phyloP scores from a whole-genome alignment of 2,329 filamentous ascomycete genomes.

The Beauveria medogensis region DNA sequence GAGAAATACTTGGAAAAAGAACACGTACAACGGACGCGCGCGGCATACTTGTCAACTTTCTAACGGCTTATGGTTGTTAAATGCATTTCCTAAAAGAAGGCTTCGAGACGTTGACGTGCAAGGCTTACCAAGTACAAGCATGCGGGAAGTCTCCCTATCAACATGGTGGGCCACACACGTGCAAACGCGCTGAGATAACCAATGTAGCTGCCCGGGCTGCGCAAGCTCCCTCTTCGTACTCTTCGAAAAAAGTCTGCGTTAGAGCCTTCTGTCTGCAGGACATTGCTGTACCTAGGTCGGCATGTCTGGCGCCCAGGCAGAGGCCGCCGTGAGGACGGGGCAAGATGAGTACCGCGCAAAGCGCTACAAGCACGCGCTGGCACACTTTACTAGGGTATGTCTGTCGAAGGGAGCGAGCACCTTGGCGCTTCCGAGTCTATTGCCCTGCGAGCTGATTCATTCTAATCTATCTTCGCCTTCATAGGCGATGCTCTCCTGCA shows the following conservation, averaged over 20 bases:
- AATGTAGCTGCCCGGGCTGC: neutral
- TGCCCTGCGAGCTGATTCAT: neutral
- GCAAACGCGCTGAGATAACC: constrained; percentile 1
- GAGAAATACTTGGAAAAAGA: no score
- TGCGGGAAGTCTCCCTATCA: neutral
- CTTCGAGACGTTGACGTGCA: no score
- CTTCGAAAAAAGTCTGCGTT: neutral
- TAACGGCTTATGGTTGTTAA: neutral
- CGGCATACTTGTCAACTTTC: no score
- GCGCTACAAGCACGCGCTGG: constrained; percentile 27
- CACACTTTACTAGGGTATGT: constrained; percentile 29
- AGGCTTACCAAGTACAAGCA: no score
- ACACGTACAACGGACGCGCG: no score
- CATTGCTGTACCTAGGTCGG: neutral
- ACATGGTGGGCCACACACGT: constrained; percentile 6
- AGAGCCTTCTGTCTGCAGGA: neutral
- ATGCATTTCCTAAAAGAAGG: neutral
- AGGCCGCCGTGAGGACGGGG: constrained; percentile 25
- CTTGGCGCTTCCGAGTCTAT: neutral
- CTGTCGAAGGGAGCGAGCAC: neutral
- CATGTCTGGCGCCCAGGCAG: constrained; percentile 10
- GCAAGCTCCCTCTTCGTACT: neutral
- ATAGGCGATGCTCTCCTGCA: constrained; percentile 29
- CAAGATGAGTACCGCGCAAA: constrained; percentile 25
- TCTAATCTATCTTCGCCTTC: neutral